These are phyloP conservation scores for Parasitella parasitica DNA, from an alignment of 371 early-diverging fungal species.

Conservation along the genomic window DNA sequence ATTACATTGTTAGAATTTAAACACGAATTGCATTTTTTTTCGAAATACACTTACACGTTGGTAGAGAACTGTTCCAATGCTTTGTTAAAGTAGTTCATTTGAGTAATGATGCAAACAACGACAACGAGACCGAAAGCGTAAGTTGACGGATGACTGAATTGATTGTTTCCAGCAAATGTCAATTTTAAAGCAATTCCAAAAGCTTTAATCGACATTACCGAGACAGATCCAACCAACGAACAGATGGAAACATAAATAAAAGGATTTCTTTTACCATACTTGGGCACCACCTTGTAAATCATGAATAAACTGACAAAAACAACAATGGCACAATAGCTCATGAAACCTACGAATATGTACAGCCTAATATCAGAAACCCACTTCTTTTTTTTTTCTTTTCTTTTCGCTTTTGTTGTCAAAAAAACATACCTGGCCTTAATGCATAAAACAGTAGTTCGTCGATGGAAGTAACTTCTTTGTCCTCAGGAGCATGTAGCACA, in stretches of 20 bases:
- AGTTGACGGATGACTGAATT: slow-evolving; percentile 83
- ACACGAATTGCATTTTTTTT: background rate
- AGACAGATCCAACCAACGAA: slow-evolving; percentile 85
- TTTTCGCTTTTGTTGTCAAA: too few relatives aligned
- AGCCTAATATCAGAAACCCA: slow-evolving; percentile 7
- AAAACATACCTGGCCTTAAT: background rate
- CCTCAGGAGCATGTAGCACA: slow-evolving; percentile 86
- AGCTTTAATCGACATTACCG: slow-evolving; percentile 90
- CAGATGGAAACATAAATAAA: slow-evolving; percentile 86
- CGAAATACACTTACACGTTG: slow-evolving; percentile 59
- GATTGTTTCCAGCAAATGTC: slow-evolving; percentile 89
- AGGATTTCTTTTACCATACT: slow-evolving; percentile 76
- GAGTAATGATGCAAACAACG: slow-evolving; percentile 77
- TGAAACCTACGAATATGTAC: slow-evolving; percentile 56
- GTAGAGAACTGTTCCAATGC: slow-evolving; percentile 88
- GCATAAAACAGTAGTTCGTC: slow-evolving; percentile 64
- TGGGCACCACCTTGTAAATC: slow-evolving; percentile 80
- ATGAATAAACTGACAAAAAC: slow-evolving; percentile 58
- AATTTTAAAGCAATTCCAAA: slow-evolving; percentile 92
- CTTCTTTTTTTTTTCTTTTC: slow-evolving; percentile 9
- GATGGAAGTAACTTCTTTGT: slow-evolving; percentile 67
- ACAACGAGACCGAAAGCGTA: slow-evolving; percentile 81
- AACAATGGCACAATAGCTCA: slow-evolving; percentile 73
- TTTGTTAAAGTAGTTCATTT: slow-evolving; percentile 97
- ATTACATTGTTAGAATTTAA: background rate